Conservation (phyloP, 148 eudicot genomes). For the Camellia granthamiana region DNA sequence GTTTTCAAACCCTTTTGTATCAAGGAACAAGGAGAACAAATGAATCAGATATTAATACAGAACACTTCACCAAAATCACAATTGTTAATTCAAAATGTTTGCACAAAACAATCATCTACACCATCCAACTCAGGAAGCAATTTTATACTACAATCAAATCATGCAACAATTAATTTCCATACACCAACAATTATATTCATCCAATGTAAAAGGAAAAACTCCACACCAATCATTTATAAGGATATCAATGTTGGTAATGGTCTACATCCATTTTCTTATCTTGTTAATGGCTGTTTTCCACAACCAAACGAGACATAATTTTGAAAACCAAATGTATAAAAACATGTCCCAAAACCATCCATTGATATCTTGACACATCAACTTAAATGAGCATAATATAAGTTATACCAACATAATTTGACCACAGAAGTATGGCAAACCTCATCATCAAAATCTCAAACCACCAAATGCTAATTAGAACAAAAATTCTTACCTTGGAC, state of each 20-base stretch:
- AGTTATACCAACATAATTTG: background rate
- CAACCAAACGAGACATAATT: background rate
- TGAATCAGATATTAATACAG: background rate
- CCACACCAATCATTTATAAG: background rate
- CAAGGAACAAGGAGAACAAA: background rate
- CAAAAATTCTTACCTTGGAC: slow-evolving; percentile 39
- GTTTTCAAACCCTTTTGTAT: slow-evolving; percentile 78
- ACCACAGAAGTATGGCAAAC: background rate
- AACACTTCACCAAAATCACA: background rate
- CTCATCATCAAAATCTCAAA: background rate
- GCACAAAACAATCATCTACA: background rate
- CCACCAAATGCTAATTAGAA: background rate
- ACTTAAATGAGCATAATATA: background rate
- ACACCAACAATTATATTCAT: background rate
- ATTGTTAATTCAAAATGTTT: background rate
- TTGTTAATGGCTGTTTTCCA: background rate
- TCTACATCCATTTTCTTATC: background rate
- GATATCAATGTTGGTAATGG: background rate
- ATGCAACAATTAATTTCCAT: background rate
- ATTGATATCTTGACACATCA: background rate
- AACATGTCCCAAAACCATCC: background rate
- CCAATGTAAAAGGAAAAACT: background rate
- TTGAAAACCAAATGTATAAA: background rate
- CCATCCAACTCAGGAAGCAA: background rate
- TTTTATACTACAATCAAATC: background rate